phyloP scores from a whole-genome alignment of 371 early-diverging fungal species.

The Nematocida ausubeli region DNA sequence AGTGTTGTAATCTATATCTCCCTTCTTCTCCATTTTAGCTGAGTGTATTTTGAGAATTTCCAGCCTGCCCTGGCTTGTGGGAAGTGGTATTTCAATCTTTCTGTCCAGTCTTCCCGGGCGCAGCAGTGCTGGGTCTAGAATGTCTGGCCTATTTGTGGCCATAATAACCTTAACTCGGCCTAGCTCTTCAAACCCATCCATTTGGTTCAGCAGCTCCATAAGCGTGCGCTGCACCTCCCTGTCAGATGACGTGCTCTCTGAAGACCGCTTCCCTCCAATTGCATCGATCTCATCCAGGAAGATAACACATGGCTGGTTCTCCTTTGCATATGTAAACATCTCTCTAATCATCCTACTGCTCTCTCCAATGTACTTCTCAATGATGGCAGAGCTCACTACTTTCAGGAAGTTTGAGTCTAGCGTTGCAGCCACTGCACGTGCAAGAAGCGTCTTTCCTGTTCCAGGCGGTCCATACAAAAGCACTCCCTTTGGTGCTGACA shows the following conservation, averaged over 20 bases:
- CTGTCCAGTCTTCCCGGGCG: constrained; percentile 94
- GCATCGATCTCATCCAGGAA: constrained; percentile 99
- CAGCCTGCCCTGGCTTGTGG: constrained; percentile 79
- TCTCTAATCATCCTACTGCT: constrained; percentile 88
- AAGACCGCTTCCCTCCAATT: constrained; percentile 95
- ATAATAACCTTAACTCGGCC: constrained; percentile 96
- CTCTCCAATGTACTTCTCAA: constrained; percentile 99
- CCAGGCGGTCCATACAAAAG: constrained; percentile 96
- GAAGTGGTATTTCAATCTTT: constrained; percentile 96
- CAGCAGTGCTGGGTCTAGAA: constrained; percentile 91
- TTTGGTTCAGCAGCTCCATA: constrained; percentile 97
- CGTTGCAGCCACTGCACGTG: constrained; percentile 90
- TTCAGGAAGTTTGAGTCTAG: constrained; percentile 91
- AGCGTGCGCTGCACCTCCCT: constrained; percentile 97
- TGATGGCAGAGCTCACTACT: constrained; percentile 88
- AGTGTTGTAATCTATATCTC: constrained; percentile 85
- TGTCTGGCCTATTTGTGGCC: constrained; percentile 98
- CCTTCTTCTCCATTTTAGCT: constrained; percentile 80
- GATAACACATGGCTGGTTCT: constrained; percentile 98
- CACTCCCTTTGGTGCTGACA: constrained; percentile 94
- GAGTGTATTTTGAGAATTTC: constrained; percentile 97
- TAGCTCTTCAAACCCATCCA: constrained; percentile 97
- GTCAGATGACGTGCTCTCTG: constrained; percentile 96
- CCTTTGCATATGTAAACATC: constrained; percentile 97
- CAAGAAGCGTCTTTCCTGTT: constrained; percentile 77